Evolutionary conservation across 176 grass and related monocot species (phyloP), one percentile per base, ranked within the genome.

Genomic region (Triticum urartu): DNA sequence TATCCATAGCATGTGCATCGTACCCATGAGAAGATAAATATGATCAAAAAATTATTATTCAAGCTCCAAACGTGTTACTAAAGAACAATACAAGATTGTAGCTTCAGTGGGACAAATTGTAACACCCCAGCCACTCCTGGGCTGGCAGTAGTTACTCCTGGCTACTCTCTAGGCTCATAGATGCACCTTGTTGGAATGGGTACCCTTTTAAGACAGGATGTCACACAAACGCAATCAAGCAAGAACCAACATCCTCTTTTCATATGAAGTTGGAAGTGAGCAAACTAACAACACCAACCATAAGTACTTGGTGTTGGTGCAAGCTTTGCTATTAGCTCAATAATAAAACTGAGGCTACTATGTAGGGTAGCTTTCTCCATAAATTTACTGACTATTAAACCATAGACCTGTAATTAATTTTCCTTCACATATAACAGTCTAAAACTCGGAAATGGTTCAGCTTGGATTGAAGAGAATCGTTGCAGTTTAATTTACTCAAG

Each of bases 81-180:
- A 68, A 68, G 25, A 78, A 25, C 11, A 78, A 72, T 21, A 83
- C 15, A 79, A 84, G 5, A 18, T 72, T 88, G 66, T 25, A 72
- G 28, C 24, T 82, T 56, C 56, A 67, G 11, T 17, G 33, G 64
- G 40, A 76, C 6, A 82, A 54, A 39, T 13, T 54, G 50, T 54
- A 54, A 54, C 50, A 54, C 50, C 50, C 50, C 48, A 52, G 50
- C 50, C 50, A 54, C 15, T 54, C 50, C 50, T 54, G 50, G 50
- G 50, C 50, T 17, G 5, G 50, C 50, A 54, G 50, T 18, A 54
- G 50, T 54, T 54, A 54, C 50, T 54, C 15, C 50, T 52, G 48
- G 48, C 48, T 52, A 50, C 47, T 50, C 47, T 50, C 14, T 17
- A 52, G 14, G 48, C 48, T 52, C 50, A 54, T 2, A 54, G 13